phyloP scores from a whole-genome alignment of 1,139 yeast species.

The Taphrina wiesneri region DNA sequence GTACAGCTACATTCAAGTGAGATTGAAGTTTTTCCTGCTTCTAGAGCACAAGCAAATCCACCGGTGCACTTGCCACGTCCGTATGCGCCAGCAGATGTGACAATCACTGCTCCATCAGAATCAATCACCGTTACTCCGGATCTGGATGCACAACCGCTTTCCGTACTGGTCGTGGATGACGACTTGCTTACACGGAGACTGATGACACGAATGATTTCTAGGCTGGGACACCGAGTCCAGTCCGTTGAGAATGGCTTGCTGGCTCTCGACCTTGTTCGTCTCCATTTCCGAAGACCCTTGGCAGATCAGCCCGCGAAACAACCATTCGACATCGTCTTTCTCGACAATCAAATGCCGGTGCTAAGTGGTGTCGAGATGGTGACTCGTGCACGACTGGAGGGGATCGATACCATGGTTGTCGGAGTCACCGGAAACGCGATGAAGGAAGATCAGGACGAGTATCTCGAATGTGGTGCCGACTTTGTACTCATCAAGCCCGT shows the following conservation, averaged over 20 bases:
- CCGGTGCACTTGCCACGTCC: background rate
- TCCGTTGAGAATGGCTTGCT: conserved; percentile 22
- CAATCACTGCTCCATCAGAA: background rate
- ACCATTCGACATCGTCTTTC: conserved; percentile 28
- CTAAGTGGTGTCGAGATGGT: conserved; percentile 32
- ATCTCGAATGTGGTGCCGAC: conserved; percentile 28
- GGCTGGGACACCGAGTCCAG: conserved; percentile 29
- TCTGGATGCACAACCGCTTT: conserved; percentile 5
- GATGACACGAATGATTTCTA: conserved; percentile 26
- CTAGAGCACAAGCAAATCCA: background rate
- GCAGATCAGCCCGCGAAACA: background rate
- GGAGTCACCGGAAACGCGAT: conserved; percentile 33
- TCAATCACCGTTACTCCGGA: background rate
- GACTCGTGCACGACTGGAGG: conserved; percentile 22
- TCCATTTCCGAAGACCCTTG: background rate
- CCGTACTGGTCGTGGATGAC: conserved; percentile 30
- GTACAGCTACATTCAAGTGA: conserved; percentile 13
- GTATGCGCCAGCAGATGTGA: conserved; percentile 6
- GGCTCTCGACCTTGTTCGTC: conserved; percentile 14
- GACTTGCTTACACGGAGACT: conserved; percentile 26
- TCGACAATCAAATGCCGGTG: conserved; percentile 35
- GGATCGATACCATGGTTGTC: conserved; percentile 20
- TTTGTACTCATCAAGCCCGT: conserved; percentile 32
- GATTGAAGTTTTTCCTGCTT: background rate
- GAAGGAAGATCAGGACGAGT: conserved; percentile 30